Conservation (phyloP, 768 basidiomycete genomes). For the Pulveroboletus sp. region DNA sequence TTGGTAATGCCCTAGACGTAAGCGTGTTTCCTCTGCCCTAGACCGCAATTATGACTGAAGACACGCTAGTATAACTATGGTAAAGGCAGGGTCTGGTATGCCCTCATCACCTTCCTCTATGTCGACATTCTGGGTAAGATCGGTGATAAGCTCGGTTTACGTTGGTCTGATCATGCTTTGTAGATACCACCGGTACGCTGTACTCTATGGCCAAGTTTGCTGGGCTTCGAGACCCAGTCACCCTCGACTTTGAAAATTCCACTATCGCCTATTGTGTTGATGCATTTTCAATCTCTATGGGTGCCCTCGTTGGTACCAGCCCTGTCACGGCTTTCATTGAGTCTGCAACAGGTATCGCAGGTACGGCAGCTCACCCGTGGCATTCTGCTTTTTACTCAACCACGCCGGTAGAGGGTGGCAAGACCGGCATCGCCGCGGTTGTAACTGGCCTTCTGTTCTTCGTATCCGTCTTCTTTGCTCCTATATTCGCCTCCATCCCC, state of each 20-base stretch:
- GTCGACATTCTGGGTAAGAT: slow-evolving; percentile 74
- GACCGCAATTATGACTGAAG: slow-evolving; percentile 4
- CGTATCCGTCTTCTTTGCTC: slow-evolving; percentile 81
- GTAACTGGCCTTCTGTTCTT: slow-evolving; percentile 73
- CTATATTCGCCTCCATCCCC: slow-evolving; percentile 84
- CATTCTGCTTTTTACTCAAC: slow-evolving; percentile 3
- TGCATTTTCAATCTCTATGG: slow-evolving; percentile 77
- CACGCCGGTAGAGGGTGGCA: slow-evolving; percentile 64
- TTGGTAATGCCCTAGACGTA: slow-evolving; percentile 68
- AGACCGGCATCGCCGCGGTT: slow-evolving; percentile 79
- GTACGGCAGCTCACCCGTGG: slow-evolving; percentile 31
- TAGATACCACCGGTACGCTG: slow-evolving; percentile 59
- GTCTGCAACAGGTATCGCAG: slow-evolving; percentile 74
- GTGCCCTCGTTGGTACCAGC: slow-evolving; percentile 72
- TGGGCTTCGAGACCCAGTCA: slow-evolving; percentile 78
- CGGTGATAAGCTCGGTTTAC: not conserved
- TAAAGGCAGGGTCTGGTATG: slow-evolving; percentile 81
- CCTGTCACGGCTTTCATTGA: slow-evolving; percentile 83
- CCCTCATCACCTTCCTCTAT: slow-evolving; percentile 83
- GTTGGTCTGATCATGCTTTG: not conserved
- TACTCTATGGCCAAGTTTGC: slow-evolving; percentile 92
- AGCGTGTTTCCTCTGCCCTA: slow-evolving; percentile 18
- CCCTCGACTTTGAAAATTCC: slow-evolving; percentile 81
- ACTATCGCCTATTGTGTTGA: slow-evolving; percentile 81
- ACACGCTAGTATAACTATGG: slow-evolving; percentile 42